Percentiles rank a stretch among this genome's conserved stretches.
Conservation (phyloP, 2,329 filamentous ascomycete genomes). For the Chaetomiaceae sp. region DNA sequence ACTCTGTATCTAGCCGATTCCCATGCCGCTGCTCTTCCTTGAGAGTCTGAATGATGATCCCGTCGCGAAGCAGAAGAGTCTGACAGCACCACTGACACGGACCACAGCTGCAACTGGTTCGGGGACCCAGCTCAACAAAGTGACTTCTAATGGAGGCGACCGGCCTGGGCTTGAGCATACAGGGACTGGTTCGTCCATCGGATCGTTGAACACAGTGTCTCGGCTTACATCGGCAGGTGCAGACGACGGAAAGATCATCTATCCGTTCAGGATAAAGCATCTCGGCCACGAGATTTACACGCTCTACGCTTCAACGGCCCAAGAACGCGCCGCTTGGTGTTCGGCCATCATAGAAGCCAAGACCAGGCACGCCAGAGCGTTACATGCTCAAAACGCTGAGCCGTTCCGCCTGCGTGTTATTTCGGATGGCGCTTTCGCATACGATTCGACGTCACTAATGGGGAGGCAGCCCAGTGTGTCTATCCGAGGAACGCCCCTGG, state of each 20-base stretch:
- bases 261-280: slow-evolving; percentile 94
- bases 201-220: slow-evolving; percentile 39
- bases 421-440: slow-evolving; percentile 86
- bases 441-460: slow-evolving; percentile 58
- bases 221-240: slow-evolving; percentile 41
- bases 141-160: slow-evolving; percentile 46
- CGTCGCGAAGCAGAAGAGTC: slow-evolving; percentile 75
- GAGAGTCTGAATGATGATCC: slow-evolving; percentile 92
- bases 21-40: slow-evolving; percentile 90
- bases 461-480: slow-evolving; percentile 63
- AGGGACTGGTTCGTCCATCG: slow-evolving; percentile 62
- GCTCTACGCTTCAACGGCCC: slow-evolving; percentile 73
- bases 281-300: slow-evolving; percentile 91
- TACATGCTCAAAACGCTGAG: slow-evolving; percentile 90
- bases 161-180: slow-evolving; percentile 63
- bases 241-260: slow-evolving; percentile 78
- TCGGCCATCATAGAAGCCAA: slow-evolving; percentile 92
- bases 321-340: slow-evolving; percentile 82
- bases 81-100: slow-evolving; percentile 57
- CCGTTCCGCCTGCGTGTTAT: slow-evolving; percentile 90
- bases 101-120: slow-evolving; percentile 56
- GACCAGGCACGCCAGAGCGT: slow-evolving; percentile 81
- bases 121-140: slow-evolving; percentile 55
- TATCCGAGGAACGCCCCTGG: slow-evolving; percentile 86
- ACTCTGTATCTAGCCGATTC: slow-evolving; percentile 61